These are phyloP conservation scores for Combretum micranthum DNA, from an alignment of 345 rosid species.

Conservation along the genomic window DNA sequence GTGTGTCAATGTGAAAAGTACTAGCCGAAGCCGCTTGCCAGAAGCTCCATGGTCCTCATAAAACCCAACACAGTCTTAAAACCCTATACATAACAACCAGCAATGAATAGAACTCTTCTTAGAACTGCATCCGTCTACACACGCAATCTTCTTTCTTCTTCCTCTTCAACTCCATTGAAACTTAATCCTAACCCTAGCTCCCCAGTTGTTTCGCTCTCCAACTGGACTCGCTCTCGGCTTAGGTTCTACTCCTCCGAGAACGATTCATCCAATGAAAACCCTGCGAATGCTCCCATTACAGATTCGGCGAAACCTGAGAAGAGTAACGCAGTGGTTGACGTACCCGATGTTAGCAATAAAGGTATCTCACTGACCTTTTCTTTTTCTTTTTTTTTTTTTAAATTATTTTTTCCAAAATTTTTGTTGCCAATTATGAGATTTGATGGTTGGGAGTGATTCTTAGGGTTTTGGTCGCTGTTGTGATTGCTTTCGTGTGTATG, in stretches of 20 bases:
- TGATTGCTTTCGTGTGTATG: too few species aligned
- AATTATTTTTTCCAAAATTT: not conserved
- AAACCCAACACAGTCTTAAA: conserved; percentile 4
- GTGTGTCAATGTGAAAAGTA: too few species aligned
- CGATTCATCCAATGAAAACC: conserved; percentile 22
- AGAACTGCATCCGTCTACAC: conserved; percentile 19
- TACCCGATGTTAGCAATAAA: conserved; percentile 28
- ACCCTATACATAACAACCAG: conserved; percentile 19
- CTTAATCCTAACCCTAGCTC: conserved; percentile 2
- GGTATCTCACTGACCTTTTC: conserved; percentile 8
- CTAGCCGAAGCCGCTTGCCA: too few species aligned
- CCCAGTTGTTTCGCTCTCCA: conserved; percentile 8
- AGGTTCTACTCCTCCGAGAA: conserved; percentile 42
- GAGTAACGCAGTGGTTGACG: conserved; percentile 18
- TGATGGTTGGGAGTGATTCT: not conserved
- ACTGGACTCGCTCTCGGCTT: conserved; percentile 11
- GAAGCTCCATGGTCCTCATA: too few species aligned
- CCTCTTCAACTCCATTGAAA: conserved; percentile 8
- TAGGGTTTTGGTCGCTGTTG: too few species aligned
- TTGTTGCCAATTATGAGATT: not conserved
- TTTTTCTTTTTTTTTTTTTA: not conserved
- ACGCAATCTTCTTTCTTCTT: conserved; percentile 16
- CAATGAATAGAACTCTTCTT: conserved; percentile 30
- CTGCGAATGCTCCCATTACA: conserved; percentile 17
- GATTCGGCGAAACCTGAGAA: conserved; percentile 11